Base-by-base conservation (phyloP, 108 stramenopile genomes). In the Skeletonema tropicum region DNA sequence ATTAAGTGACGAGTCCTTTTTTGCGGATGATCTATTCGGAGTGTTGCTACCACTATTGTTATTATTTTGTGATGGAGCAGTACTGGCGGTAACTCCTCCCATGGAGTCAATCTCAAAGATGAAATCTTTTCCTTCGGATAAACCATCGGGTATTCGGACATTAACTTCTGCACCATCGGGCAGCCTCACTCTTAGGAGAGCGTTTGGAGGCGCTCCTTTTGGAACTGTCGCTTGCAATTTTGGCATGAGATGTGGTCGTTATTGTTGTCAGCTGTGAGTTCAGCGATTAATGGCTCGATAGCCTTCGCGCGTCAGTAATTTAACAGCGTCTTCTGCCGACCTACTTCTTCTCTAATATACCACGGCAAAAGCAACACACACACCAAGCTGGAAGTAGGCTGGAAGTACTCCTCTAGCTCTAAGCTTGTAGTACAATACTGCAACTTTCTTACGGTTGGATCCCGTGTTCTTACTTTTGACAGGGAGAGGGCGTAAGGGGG, bases 81-180 rank as follows among this genome's bases (percentile, higher is more conserved):
- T n/a, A 14, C 6, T 42, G 25, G 14, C 25, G 5, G 68, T 35
- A 31, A 52, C 68, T 26, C 64, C 77, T 3, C 82, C 75, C 26
- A 58, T 17, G 11, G 85, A 59, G 3, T 75, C 38, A n/a, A 87
- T 60, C 42, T 92, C 91, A 62, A 89, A 83, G 38, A 88, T 71
- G 49, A 92, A 89, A 17, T 86, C 80, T 61, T 88, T 85, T 8
- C 91, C 91, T 6, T 81, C 61, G 13, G 66, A 63, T 17, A 84
- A 17, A 0, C 85, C 88, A 11, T 73, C 77, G 3, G 90, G 90
- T 26, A 91, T 67, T 55, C 78, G 73, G 0, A 86, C 87, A 57
- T 83, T 80, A 6, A 85, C 87, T 64, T 85, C 85, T 19, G 77
- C 76, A 3, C 90, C 90, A 48, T 91, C 90, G 19, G 88, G 83